Percentiles rank a stretch among this genome's conserved stretches.
These are phyloP conservation scores for Triangularia verruculosa DNA, from an alignment of 2,329 filamentous ascomycete species.

Conservation along the genomic window DNA sequence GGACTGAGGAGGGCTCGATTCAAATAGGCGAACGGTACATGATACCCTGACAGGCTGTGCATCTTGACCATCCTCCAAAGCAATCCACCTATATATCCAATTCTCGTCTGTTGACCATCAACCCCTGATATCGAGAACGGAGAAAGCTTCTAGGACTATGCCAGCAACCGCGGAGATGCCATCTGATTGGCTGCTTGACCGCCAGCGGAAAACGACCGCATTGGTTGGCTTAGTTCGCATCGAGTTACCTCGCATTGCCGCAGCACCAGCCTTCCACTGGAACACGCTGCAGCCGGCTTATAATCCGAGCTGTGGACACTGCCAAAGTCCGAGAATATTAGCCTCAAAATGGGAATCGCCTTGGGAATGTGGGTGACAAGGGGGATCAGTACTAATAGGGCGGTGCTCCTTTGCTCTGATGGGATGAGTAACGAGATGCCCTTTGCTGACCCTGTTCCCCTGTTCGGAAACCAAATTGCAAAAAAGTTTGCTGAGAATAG, in stretches of 20 bases:
- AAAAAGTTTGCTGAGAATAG: not conserved
- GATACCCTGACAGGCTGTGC: not conserved
- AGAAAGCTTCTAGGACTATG: not conserved
- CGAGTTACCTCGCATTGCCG: not conserved
- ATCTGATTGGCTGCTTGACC: not conserved
- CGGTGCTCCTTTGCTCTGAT: not conserved
- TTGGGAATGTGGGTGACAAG: not conserved
- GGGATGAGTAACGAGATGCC: not conserved
- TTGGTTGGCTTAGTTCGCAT: not conserved
- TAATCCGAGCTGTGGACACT: constrained; percentile 4
- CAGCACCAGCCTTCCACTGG: not conserved
- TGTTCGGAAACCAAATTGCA: not conserved
- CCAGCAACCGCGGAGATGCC: not conserved
- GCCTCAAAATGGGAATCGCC: not conserved
- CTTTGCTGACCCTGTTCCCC: not conserved
- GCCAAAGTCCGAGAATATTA: constrained; percentile 1
- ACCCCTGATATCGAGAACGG: not conserved
- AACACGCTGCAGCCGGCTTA: not conserved
- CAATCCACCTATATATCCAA: not conserved
- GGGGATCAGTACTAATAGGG: not conserved
- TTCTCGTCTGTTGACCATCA: not conserved
- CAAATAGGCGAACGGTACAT: not conserved
- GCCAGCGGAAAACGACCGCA: not conserved
- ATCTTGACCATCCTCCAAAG: not conserved
- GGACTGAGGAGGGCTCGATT: not conserved